These are phyloP conservation scores for Solanum rostratum DNA, from an alignment of 257 asterid species.

Conservation along the genomic window DNA sequence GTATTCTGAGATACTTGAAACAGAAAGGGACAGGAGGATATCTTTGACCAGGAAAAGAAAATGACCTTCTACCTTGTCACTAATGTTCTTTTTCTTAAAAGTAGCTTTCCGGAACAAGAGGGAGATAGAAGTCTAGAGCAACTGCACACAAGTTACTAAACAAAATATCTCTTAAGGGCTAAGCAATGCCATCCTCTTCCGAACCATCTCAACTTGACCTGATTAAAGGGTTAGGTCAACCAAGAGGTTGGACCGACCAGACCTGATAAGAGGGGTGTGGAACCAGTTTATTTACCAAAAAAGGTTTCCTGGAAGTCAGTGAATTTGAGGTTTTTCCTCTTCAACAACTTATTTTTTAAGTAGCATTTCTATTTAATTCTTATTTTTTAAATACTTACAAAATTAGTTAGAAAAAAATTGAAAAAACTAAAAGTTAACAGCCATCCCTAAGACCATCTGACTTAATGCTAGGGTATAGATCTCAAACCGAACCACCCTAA, in stretches of 20 bases:
- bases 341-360: neutral
- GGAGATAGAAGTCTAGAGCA: neutral
- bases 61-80: neutral
- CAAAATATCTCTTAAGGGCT: neutral
- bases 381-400: neutral
- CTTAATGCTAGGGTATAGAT: neutral
- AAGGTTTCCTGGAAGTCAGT: neutral
- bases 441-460: neutral
- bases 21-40: neutral
- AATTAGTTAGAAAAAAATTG: neutral
- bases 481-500: neutral
- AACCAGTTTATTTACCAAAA: neutral
- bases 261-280: neutral
- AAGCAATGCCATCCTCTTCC: neutral
- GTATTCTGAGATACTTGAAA: neutral
- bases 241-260: neutral
- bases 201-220: neutral
- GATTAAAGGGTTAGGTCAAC: neutral
- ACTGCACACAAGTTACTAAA: neutral
- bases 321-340: neutral
- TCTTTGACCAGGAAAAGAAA: neutral
- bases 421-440: neutral
- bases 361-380: neutral
- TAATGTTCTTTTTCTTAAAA: neutral
- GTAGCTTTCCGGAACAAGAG: neutral